Evolutionary conservation across 768 basidiomycete species (phyloP).

Genomic region (Kondoa malvinella): DNA sequence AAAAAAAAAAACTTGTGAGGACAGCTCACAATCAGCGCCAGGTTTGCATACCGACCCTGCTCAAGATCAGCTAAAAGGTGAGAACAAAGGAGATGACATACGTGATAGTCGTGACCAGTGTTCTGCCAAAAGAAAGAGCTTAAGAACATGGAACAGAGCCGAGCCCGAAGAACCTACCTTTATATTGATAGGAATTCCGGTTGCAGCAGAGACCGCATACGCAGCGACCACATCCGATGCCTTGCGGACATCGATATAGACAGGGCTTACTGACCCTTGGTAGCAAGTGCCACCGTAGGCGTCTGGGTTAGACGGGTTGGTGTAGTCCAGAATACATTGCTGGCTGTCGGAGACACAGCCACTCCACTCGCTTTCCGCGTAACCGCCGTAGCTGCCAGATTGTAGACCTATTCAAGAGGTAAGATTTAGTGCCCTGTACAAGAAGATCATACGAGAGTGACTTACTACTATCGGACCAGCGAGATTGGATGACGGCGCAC

Average conservation of each 20-base stretch:
- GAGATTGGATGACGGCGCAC: too few relatives aligned
- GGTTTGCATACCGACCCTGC: too few relatives aligned
- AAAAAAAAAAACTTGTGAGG: too few relatives aligned
- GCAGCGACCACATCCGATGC: not conserved
- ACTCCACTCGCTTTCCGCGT: not conserved
- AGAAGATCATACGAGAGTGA: not conserved
- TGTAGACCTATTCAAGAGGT: not conserved
- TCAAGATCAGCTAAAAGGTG: too few relatives aligned
- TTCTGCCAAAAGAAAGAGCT: not conserved
- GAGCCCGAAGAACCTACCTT: not conserved
- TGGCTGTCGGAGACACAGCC: not conserved
- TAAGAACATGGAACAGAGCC: not conserved
- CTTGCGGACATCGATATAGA: not conserved
- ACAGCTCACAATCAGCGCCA: too few relatives aligned
- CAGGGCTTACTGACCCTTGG: not conserved
- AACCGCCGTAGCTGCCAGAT: not conserved
- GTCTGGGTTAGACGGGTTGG: not conserved
- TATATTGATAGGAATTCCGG: not conserved
- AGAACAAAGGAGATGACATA: too few relatives aligned
- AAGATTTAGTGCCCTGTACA: not conserved
- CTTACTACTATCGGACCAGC: too few relatives aligned
- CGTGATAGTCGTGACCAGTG: conserved; percentile 3
- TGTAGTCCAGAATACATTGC: not conserved
- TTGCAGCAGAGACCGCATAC: not conserved
- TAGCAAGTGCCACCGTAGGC: not conserved